Conservation (phyloP, 1,284 basidiomycete genomes). For the Melampsora americana region DNA sequence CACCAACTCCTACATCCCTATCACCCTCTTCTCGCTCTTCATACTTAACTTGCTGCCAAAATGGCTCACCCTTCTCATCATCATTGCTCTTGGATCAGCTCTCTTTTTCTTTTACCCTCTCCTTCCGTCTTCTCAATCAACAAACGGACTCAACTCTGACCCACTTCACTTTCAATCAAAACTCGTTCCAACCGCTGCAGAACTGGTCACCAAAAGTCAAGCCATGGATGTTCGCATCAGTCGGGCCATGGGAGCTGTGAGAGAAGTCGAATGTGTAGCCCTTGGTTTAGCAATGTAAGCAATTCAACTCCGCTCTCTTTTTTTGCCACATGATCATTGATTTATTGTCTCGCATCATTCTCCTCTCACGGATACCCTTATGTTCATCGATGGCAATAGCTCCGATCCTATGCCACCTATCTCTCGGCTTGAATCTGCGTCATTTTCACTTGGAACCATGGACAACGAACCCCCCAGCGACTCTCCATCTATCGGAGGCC, state of each 20-base stretch:
- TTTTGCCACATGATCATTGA: neutral
- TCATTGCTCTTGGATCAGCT: neutral
- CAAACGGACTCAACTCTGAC: neutral
- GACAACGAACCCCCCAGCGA: neutral
- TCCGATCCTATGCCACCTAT: conserved; percentile 40
- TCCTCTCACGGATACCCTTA: neutral
- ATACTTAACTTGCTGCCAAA: neutral
- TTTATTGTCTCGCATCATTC: neutral
- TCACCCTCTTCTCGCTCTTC: neutral
- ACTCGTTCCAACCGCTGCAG: conserved; percentile 6
- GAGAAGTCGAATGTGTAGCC: conserved; percentile 42
- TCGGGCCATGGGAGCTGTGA: conserved; percentile 37
- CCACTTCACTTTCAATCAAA: conserved; percentile 16
- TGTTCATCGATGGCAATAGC: conserved; percentile 1
- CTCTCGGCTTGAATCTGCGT: conserved; percentile 36
- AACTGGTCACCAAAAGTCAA: conserved; percentile 26
- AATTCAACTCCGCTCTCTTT: neutral
- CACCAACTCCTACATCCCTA: neutral
- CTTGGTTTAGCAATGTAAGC: conserved; percentile 27
- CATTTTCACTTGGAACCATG: conserved; percentile 13
- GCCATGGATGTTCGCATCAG: conserved; percentile 26
- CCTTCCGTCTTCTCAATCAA: neutral
- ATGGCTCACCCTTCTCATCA: conserved; percentile 12
- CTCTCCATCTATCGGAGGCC: neutral
- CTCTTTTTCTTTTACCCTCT: neutral